phyloP scores from a whole-genome alignment of 352 stramenopile genomes.

The Pythium phragmiticola region DNA sequence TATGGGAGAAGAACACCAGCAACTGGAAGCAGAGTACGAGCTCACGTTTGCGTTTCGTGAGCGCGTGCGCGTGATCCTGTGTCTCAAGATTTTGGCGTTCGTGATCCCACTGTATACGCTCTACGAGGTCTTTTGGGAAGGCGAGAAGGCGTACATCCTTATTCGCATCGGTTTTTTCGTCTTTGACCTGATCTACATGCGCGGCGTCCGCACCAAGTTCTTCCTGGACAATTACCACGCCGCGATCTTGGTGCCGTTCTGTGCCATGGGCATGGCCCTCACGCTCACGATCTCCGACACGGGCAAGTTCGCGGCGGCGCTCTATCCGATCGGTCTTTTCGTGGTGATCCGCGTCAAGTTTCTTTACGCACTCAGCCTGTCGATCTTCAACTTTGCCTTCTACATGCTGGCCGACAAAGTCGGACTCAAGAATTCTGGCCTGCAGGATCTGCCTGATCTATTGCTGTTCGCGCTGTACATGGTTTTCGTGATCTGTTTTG shows the following conservation, averaged over 20 bases:
- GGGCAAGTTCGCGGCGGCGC: slow-evolving; percentile 74
- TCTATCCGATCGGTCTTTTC: slow-evolving; percentile 81
- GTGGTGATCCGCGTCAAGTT: slow-evolving; percentile 86
- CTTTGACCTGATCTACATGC: slow-evolving; percentile 72
- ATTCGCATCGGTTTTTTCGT: slow-evolving; percentile 71
- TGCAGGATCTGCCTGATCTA: slow-evolving; percentile 40
- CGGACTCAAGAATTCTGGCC: slow-evolving; percentile 35
- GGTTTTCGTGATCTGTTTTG: slow-evolving; percentile 72
- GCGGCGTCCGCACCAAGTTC: slow-evolving; percentile 54
- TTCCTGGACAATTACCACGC: slow-evolving; percentile 81
- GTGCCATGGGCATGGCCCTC: slow-evolving; percentile 66
- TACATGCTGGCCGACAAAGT: slow-evolving; percentile 68
- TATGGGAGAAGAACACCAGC: slow-evolving; percentile 80
- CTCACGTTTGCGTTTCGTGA: slow-evolving; percentile 73
- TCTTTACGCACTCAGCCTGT: slow-evolving; percentile 69
- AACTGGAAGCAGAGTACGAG: slow-evolving; percentile 75
- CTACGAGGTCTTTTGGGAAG: slow-evolving; percentile 70
- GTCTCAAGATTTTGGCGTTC: slow-evolving; percentile 65
- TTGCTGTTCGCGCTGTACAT: slow-evolving; percentile 76
- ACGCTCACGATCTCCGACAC: slow-evolving; percentile 84
- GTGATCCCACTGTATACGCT: slow-evolving; percentile 72
- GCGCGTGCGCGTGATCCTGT: slow-evolving; percentile 60
- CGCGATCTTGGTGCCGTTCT: slow-evolving; percentile 69
- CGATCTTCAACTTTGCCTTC: slow-evolving; percentile 79
- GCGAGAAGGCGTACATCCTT: slow-evolving; percentile 55